Evolutionary conservation across 2,329 filamentous ascomycete genomes (phyloP).

Genomic region (Boeremia lycopersici): DNA sequence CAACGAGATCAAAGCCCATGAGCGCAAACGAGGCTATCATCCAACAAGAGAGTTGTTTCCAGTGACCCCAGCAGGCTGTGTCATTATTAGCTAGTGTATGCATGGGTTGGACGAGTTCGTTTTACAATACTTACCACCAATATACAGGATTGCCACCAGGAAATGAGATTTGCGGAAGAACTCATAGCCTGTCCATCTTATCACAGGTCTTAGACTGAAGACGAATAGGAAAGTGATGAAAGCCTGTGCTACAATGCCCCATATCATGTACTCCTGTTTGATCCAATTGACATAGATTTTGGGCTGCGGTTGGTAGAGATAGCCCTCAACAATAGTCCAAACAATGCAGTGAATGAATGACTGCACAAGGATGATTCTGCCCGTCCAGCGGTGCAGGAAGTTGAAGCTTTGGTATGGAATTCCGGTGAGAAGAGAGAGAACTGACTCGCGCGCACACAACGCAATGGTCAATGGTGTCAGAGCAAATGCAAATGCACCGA

Average conservation of each 20-base stretch:
- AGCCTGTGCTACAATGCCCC: slow-evolving; percentile 71
- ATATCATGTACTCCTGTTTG: slow-evolving; percentile 69
- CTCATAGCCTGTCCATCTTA: slow-evolving; percentile 72
- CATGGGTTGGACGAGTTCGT: no score
- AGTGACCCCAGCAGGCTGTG: slow-evolving; percentile 72
- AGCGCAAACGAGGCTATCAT: slow-evolving; percentile 69
- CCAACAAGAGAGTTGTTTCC: slow-evolving; percentile 70
- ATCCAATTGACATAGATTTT: slow-evolving; percentile 62
- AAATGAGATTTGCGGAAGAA: slow-evolving; percentile 77
- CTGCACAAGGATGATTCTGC: slow-evolving; percentile 73
- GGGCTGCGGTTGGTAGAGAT: slow-evolving; percentile 74
- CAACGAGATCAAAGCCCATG: slow-evolving; percentile 66
- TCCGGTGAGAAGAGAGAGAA: slow-evolving; percentile 71
- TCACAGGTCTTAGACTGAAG: slow-evolving; percentile 62
- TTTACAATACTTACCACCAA: slow-evolving; percentile 53
- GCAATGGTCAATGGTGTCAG: slow-evolving; percentile 72
- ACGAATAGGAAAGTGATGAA: slow-evolving; percentile 66
- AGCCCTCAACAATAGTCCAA: slow-evolving; percentile 70
- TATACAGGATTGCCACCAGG: slow-evolving; percentile 71
- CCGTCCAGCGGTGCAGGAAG: slow-evolving; percentile 77
- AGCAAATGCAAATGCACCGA: slow-evolving; percentile 73
- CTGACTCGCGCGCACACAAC: slow-evolving; percentile 67
- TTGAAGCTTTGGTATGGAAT: slow-evolving; percentile 72
- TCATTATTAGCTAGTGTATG: not conserved
- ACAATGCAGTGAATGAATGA: slow-evolving; percentile 70